Conservation (phyloP, 495 filamentous ascomycete genomes). For the Penicillium flavigenum region DNA sequence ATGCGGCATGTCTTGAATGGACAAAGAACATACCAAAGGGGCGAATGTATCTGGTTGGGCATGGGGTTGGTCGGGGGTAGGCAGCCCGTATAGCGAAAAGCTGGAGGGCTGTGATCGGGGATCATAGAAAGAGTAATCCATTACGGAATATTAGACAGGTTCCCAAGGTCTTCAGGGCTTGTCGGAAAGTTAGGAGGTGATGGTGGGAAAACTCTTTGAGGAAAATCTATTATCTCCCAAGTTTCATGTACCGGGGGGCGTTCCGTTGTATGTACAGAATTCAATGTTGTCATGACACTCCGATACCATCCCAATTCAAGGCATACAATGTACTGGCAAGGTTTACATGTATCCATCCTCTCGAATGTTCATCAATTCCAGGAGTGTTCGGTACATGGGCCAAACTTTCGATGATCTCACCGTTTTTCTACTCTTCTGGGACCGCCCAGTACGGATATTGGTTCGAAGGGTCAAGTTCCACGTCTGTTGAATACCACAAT, state of each 20-base stretch:
- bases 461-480: neutral
- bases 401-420: constrained; percentile 26
- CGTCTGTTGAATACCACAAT: neutral
- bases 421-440: neutral
- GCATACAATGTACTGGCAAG: neutral
- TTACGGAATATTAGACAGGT: constrained; percentile 12
- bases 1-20: constrained; percentile 3
- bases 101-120: constrained; percentile 30
- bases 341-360: neutral
- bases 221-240: neutral
- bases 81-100: constrained; percentile 40
- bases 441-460: neutral
- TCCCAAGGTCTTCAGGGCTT: neutral
- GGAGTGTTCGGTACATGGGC: constrained; percentile 17
- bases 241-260: neutral
- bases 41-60: constrained; percentile 21
- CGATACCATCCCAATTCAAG: neutral
- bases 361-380: neutral
- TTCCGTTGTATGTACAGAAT: constrained; percentile 8
- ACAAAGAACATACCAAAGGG: constrained; percentile 4
- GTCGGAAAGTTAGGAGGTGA: constrained; percentile 7
- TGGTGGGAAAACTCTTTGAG: neutral
- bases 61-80: constrained; percentile 38
- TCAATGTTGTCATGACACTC: neutral
- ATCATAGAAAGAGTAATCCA: constrained; percentile 46